Conservation (phyloP, 1,139 yeast species). For the Yamadazyma diospyri region DNA sequence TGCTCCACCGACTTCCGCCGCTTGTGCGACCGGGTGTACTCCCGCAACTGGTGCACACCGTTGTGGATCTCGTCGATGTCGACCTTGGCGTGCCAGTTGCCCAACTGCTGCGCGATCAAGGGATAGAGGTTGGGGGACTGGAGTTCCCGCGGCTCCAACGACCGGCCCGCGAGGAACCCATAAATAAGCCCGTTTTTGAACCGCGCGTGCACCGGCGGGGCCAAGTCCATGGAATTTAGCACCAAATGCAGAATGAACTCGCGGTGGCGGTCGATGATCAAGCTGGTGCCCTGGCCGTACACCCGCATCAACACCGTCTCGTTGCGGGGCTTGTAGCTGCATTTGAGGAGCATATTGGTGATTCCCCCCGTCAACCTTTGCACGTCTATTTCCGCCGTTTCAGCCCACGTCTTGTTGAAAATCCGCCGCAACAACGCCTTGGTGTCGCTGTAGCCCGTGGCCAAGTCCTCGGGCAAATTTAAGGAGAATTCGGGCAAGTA, state of each 20-base stretch:
- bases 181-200: slow-evolving; percentile 74
- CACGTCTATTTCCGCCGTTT: slow-evolving; percentile 22
- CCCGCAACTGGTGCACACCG: slow-evolving; percentile 46
- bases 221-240: slow-evolving; percentile 57
- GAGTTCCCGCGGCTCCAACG: slow-evolving; percentile 57
- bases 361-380: slow-evolving; percentile 69
- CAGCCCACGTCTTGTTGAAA: slow-evolving; percentile 32
- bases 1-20: slow-evolving; percentile 12
- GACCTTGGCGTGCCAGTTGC: slow-evolving; percentile 63
- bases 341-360: slow-evolving; percentile 67
- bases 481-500: slow-evolving; percentile 38
- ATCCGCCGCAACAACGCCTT: slow-evolving; percentile 31
- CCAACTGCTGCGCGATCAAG: slow-evolving; percentile 63
- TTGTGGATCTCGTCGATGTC: slow-evolving; percentile 45
- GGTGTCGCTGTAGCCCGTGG: slow-evolving; percentile 29
- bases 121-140: slow-evolving; percentile 46
- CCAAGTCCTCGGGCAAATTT: slow-evolving; percentile 30
- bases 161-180: slow-evolving; percentile 65
- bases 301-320: slow-evolving; percentile 61
- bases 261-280: slow-evolving; percentile 71
- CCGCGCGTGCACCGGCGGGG: slow-evolving; percentile 67
- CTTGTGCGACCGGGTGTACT: slow-evolving; percentile 24
- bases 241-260: slow-evolving; percentile 72
- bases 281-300: slow-evolving; percentile 72
- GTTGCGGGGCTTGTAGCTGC: slow-evolving; percentile 24